phyloP scores from a whole-genome alignment of 2,329 filamentous ascomycete species.

The Teratosphaeria destructans region DNA sequence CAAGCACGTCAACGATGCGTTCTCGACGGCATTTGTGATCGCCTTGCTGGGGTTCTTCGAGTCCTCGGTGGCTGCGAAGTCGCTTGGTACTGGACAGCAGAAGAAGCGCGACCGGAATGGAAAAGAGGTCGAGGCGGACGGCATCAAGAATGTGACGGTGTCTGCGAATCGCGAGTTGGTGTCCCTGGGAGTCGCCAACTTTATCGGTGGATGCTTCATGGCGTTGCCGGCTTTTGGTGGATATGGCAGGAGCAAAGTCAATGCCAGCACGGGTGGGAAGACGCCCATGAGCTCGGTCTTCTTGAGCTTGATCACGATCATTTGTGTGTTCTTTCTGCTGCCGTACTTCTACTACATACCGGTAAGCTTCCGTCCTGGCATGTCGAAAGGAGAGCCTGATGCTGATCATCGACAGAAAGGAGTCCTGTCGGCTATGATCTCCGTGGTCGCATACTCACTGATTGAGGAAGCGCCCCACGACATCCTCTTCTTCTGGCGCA shows the following conservation, averaged over 20 bases:
- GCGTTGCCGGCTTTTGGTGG: constrained; percentile 88
- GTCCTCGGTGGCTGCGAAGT: constrained; percentile 91
- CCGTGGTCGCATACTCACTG: constrained; percentile 85
- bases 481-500: constrained; percentile 75
- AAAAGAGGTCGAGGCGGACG: constrained; percentile 15
- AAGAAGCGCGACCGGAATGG: constrained; percentile 32
- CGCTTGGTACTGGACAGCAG: constrained; percentile 54
- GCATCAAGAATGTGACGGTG: constrained; percentile 67
- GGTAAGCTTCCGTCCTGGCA: constrained; percentile 42
- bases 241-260: constrained; percentile 92
- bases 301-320: constrained; percentile 68
- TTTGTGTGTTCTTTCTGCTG: constrained; percentile 71
- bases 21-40: constrained; percentile 88
- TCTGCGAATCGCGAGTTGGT: constrained; percentile 91
- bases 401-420: constrained; percentile 56
- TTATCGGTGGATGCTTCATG: constrained; percentile 88
- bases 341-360: constrained; percentile 93
- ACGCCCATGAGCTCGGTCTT: constrained; percentile 91
- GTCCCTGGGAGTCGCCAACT: constrained; percentile 78
- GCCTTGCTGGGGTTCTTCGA: constrained; percentile 97
- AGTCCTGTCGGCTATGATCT: constrained; percentile 86
- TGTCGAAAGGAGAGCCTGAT: not conserved
- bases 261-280: constrained; percentile 79
- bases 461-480: constrained; percentile 94
- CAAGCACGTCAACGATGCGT: constrained; percentile 70